A percentile compares a stretch with the other conserved stretches of the same genome.
Conservation (phyloP, 1,284 basidiomycete species). For the Moesziomyces sp. region DNA sequence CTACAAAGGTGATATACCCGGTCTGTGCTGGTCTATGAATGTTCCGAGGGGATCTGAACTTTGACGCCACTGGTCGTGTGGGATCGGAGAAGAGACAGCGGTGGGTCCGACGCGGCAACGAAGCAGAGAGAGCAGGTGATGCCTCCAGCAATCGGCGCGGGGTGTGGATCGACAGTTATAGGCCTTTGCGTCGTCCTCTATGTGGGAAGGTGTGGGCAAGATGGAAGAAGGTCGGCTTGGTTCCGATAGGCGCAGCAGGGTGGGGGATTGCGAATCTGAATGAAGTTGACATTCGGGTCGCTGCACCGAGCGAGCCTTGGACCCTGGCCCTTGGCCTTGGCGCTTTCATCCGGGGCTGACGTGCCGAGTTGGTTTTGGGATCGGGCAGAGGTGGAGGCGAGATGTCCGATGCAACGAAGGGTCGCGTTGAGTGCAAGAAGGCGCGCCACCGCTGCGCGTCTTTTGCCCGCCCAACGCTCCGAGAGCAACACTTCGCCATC, state of each 20-base stretch:
- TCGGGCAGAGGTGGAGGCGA: slow-evolving; percentile 3
- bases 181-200: background rate
- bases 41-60: too few relatives aligned
- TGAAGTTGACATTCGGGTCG: too few relatives aligned
- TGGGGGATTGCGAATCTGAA: background rate
- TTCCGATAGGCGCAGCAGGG: background rate
- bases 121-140: background rate
- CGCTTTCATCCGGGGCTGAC: background rate
- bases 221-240: slow-evolving; percentile 9
- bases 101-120: background rate
- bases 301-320: slow-evolving; percentile 9
- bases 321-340: slow-evolving; percentile 16
- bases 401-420: background rate
- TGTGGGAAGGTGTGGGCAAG: background rate
- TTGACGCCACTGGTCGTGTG: too few relatives aligned
- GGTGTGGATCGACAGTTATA: background rate
- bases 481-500: slow-evolving; percentile 25
- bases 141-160: background rate
- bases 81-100: too few relatives aligned
- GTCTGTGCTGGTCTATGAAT: too few relatives aligned
- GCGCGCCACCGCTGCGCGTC: slow-evolving; percentile 13
- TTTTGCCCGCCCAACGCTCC: too few relatives aligned
- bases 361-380: background rate
- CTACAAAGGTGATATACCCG: background rate
- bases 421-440: slow-evolving; percentile 26